phyloP scores from a whole-genome alignment of 139 green algal species.

The Chara braunii region DNA sequence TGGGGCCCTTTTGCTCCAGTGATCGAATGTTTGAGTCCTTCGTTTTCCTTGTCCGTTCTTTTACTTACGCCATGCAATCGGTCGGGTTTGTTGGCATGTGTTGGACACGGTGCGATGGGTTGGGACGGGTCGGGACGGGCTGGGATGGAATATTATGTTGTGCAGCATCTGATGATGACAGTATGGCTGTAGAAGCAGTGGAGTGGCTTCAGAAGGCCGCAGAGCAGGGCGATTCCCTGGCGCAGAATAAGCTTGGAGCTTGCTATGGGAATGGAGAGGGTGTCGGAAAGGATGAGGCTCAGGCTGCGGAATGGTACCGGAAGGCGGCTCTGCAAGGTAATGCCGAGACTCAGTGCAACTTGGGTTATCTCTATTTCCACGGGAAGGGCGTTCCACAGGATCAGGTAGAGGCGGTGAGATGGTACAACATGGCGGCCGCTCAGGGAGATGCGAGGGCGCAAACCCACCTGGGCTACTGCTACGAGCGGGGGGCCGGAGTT shows the following conservation, averaged over 20 bases:
- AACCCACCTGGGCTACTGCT: slow-evolving; percentile 15
- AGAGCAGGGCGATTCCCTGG: background rate
- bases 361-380: slow-evolving; percentile 23
- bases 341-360: slow-evolving; percentile 27
- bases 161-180: too few species aligned
- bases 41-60: too few species aligned
- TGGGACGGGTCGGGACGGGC: too few species aligned
- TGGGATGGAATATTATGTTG: too few species aligned
- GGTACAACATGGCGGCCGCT: slow-evolving; percentile 10
- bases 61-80: too few species aligned
- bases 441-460: slow-evolving; percentile 23
- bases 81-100: too few species aligned
- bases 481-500: slow-evolving; percentile 8
- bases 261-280: slow-evolving; percentile 15
- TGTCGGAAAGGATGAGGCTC: slow-evolving; percentile 9
- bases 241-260: slow-evolving; percentile 18
- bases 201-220: too few species aligned
- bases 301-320: slow-evolving; percentile 17
- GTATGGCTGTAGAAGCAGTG: too few species aligned
- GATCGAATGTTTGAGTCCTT: too few species aligned
- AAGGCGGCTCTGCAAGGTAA: slow-evolving; percentile 31
- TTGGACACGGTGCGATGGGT: too few species aligned
- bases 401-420: background rate
- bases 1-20: too few species aligned
- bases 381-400: slow-evolving; percentile 20